Conservation (phyloP, 352 stramenopile species). For the Phytophthora sansomeana region DNA sequence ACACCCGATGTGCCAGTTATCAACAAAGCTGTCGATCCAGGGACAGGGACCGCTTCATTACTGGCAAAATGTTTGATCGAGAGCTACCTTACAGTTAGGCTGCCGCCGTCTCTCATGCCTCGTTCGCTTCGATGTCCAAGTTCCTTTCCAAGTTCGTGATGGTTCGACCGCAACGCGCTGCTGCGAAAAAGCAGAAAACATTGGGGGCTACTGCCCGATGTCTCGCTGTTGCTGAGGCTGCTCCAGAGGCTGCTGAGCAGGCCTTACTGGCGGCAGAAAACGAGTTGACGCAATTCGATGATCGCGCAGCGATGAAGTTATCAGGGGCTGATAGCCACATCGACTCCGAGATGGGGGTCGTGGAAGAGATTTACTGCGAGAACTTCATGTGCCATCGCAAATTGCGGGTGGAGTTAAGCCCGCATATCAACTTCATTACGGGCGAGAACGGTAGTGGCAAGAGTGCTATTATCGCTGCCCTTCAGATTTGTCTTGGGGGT, state of each 20-base stretch:
- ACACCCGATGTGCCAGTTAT: too few relatives aligned
- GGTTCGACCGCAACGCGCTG: background rate
- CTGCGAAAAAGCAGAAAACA: slow-evolving; percentile 16
- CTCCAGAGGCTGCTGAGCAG: background rate
- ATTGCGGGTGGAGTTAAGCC: slow-evolving; percentile 85
- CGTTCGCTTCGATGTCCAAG: background rate
- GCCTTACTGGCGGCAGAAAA: background rate
- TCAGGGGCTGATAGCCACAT: slow-evolving; percentile 27
- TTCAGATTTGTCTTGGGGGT: slow-evolving; percentile 97
- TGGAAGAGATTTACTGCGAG: slow-evolving; percentile 95
- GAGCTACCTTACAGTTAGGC: slow-evolving; percentile 7
- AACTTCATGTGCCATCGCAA: slow-evolving; percentile 99
- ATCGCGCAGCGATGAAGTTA: background rate
- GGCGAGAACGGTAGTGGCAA: slow-evolving; percentile 97
- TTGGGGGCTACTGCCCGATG: too few relatives aligned
- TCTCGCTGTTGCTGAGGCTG: background rate
- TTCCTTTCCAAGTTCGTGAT: slow-evolving; percentile 6
- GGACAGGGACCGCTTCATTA: background rate
- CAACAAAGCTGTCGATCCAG: too few relatives aligned
- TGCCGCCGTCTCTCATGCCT: slow-evolving; percentile 15
- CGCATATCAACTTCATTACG: slow-evolving; percentile 90
- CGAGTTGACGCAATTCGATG: slow-evolving; percentile 6
- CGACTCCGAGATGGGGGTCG: slow-evolving; percentile 91
- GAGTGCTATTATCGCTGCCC: slow-evolving; percentile 96
- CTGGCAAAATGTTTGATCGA: too few relatives aligned